Evolutionary conservation across 1,284 basidiomycete genomes (phyloP), one percentile per base, ranked within the genome.

Genomic region (Cutaneotrichosporon daszewskae): DNA sequence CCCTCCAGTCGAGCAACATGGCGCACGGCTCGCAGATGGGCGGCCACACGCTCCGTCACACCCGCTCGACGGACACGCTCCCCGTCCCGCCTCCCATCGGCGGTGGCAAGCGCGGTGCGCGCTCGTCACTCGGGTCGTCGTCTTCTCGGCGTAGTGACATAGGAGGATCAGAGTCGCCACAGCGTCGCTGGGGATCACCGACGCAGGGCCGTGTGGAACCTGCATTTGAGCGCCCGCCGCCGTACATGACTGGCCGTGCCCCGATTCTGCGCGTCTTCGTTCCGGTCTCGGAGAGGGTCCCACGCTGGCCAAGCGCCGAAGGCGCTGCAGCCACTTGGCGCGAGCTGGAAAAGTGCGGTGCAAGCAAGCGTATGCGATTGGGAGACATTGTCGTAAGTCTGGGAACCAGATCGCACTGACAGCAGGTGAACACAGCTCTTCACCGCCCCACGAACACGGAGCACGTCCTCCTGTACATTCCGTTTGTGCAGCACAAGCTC

Each of bases 221-320:
- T 14, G 63, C 64, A 5, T 72, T 72, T 37, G 66, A 72, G 32
- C 58, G 57, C 17, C 64, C 68, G 4, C 59, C 63, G 0, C 69
- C 69, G 2, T 69, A 57, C 49, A 60, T 58, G 20, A 54, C 56
- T 0, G 69, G 66, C 14, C 57, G 70, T 10, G 66, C 62, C 0
- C 71, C 71, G 7, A 56, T 71, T 10, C 44, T 73, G 25, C 51
- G 65, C 18, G 66, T 73, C 1, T 71, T 71, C 32, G 64, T 72
- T 1, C 69, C 69, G 1, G 39, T 71, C 6, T 64, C 63, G 5
- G 54, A 59, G 4, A 41, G 44, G 11, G 62, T 71, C 1, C 48
- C 36, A 5, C 44, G 51, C 12, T 73, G 71, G 71, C 71, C 71
- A 3, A 68, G 64, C 3, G 58, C 63, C 5, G 64, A 71, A 40